Conservation (phyloP, 2,329 filamentous ascomycete genomes). For the Monilinia aucupariae region DNA sequence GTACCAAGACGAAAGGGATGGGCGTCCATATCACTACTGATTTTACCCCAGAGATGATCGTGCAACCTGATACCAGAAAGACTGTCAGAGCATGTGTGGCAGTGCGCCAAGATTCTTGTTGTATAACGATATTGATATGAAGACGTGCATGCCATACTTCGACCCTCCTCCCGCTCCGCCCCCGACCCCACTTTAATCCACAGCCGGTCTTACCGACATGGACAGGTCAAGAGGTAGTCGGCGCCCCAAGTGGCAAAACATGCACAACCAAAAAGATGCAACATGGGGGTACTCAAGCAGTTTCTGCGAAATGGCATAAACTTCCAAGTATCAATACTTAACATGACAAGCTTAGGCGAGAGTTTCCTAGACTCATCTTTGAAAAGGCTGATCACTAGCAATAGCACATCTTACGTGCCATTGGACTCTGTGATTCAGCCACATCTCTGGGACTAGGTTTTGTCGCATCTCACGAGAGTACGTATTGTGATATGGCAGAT, state of each 20-base stretch:
- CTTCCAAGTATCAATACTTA: background rate
- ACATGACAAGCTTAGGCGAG: background rate
- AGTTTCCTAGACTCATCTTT: background rate
- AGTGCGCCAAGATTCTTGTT: background rate
- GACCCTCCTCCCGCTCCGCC: too few relatives aligned
- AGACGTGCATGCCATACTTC: background rate
- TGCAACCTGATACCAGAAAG: background rate
- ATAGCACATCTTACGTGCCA: background rate
- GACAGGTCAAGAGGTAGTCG: background rate
- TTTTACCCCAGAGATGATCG: background rate
- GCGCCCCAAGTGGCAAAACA: background rate
- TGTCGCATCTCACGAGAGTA: background rate
- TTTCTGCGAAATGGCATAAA: background rate
- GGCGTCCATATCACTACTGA: constrained; percentile 1
- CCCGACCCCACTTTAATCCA: background rate
- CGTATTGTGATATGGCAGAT: background rate
- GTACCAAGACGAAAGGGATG: background rate
- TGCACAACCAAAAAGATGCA: background rate
- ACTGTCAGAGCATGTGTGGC: background rate
- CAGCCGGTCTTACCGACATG: background rate
- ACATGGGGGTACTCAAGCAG: background rate
- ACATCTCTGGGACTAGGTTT: background rate
- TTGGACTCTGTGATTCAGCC: background rate
- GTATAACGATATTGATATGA: background rate
- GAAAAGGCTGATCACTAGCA: background rate